Base-by-base conservation (phyloP, 768 basidiomycete species). In the Boletus patriciae region DNA sequence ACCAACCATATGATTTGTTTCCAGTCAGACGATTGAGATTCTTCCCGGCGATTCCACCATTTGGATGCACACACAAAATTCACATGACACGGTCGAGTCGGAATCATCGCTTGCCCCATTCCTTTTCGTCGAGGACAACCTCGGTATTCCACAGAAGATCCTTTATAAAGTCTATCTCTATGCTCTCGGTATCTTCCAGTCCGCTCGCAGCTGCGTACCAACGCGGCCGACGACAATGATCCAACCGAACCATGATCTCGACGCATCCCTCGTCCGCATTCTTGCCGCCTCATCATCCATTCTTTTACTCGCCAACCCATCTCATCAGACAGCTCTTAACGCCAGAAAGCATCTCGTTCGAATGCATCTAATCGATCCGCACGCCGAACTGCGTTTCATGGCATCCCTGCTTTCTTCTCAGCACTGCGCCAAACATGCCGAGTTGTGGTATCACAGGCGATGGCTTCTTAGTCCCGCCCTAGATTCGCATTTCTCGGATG, bases 361-460 rank as follows among this genome's bases (percentile, higher is more conserved):
- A n/a, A 55, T 60, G 3, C 73, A 72, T 2, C 12, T 62, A 6
- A 66, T 83, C 18, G 67, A 77, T 34, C 65, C 76, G 10, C 55
- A 66, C n/a, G 57, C 68, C 34, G 88, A 90, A 59, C 73, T 90
- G 27, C 57, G 54, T 23, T 78, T 77, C 34, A 75, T 74, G 33
- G 69, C 74, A 23, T 75, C 83, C 25, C 69, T 86, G 41, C 74
- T 80, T 31, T 79, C 82, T 23, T 78, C 78, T 42, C 77, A 73
- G 6, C 79, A 84, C 25, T 81, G 77, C 62, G 78, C 82, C 23
- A 90, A 88, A 70, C 80, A 87, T 62, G 83, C 84, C 2, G 78
- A 84, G 27, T 63, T 88, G 27, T 90, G 88, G 88, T 76, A 83
- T 59, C 84, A 90, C 65, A 80, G 88, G 33, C 79, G 82, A 62